phyloP scores from a whole-genome alignment of 192 early-diverging fungal genomes.

The Lunasporangiospora selenospora region DNA sequence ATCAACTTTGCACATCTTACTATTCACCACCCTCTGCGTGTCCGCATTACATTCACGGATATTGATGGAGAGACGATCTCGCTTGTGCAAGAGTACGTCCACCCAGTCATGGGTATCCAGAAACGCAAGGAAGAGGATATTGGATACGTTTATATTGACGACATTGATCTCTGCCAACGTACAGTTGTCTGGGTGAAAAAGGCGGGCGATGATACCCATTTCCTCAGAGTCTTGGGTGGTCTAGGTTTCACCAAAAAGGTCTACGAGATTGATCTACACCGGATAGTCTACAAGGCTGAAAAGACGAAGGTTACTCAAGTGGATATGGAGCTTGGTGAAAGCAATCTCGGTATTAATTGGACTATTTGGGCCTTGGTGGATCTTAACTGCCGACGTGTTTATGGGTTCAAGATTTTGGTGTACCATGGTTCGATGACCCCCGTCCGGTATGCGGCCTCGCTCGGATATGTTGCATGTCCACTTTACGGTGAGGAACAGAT shows the following conservation, averaged over 20 bases:
- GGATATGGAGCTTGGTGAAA: constrained; percentile 18
- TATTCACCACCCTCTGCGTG: constrained; percentile 41
- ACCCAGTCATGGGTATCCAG: constrained; percentile 1
- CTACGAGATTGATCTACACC: constrained; percentile 27
- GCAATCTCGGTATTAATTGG: constrained; percentile 13
- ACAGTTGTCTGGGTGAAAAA: constrained; percentile 10
- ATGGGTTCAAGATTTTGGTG: constrained; percentile 47
- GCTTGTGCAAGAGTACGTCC: constrained; percentile 46
- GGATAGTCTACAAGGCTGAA: constrained; percentile 37
- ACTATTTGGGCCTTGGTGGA: constrained; percentile 53
- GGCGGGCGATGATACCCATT: not conserved
- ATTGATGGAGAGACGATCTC: constrained; percentile 31
- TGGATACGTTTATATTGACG: constrained; percentile 48
- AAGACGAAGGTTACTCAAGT: constrained; percentile 20
- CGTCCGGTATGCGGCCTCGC: not conserved
- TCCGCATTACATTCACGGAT: constrained; percentile 28
- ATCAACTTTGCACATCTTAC: constrained; percentile 47
- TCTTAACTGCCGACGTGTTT: constrained; percentile 41
- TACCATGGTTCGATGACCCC: not conserved
- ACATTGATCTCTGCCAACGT: constrained; percentile 15
- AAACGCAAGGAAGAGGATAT: constrained; percentile 28
- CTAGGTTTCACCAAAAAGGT: not conserved
- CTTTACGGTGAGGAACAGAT: constrained; percentile 30
- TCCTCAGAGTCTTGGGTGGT: constrained; percentile 2
- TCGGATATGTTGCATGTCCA: constrained; percentile 46